phyloP scores from a whole-genome alignment of 306 rosid genomes.

The Erythrophleum fordii region DNA sequence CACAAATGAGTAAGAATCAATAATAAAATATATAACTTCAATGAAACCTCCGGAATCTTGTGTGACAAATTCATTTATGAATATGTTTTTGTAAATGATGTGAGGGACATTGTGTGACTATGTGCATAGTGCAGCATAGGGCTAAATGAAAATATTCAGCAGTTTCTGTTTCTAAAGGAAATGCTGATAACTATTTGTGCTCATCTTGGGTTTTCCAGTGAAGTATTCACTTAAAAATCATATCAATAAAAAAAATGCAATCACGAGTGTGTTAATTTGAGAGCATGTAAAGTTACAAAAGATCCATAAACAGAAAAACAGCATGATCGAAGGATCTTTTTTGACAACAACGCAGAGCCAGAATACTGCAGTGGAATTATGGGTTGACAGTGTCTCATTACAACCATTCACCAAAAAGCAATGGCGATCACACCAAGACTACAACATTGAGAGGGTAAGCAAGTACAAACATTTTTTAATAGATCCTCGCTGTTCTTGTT shows the following conservation, averaged over 20 bases:
- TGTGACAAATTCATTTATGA: too few species aligned
- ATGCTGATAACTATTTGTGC: not conserved
- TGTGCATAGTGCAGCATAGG: too few species aligned
- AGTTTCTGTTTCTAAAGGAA: not conserved
- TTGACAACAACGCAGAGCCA: conserved; percentile 45
- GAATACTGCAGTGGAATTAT: conserved; percentile 55
- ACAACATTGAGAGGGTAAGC: conserved; percentile 59
- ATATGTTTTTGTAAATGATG: not conserved
- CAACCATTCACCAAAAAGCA: conserved; percentile 69
- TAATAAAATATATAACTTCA: not conserved
- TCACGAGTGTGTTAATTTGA: too few species aligned
- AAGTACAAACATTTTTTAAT: not conserved
- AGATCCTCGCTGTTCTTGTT: not conserved
- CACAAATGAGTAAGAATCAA: not conserved
- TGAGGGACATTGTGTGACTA: too few species aligned
- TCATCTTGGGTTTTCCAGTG: not conserved
- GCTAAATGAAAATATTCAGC: not conserved
- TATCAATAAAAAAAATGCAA: not conserved
- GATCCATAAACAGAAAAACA: not conserved
- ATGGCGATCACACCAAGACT: conserved; percentile 74
- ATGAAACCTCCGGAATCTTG: not conserved
- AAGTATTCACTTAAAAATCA: not conserved
- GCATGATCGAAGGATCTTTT: not conserved
- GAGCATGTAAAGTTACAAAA: not conserved
- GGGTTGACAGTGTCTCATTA: conserved; percentile 69